Base-by-base conservation (phyloP, 192 early-diverging fungal species). In the Coemansia sp. region DNA sequence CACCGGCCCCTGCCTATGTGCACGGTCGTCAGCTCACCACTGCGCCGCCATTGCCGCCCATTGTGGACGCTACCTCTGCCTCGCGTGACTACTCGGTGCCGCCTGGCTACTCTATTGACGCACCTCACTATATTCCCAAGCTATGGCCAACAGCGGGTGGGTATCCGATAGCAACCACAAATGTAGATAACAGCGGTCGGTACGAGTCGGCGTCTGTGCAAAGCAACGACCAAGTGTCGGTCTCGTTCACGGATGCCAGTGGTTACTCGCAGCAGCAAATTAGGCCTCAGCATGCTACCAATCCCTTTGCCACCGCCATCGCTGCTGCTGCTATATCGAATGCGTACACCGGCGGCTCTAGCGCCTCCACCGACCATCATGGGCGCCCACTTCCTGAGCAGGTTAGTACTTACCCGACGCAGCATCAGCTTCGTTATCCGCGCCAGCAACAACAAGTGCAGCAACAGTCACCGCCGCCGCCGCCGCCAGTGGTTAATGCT, bases 201-300 rank as follows among this genome's bases (percentile, higher is more conserved):
- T 60, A 68, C 33, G 80, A 82, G 65, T 72, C 69, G 8, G 65
- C 69, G 4, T 77, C 75, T 41, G 75, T 66, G 2, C 68, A 69
- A 64, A 82, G 75, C 66, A 82, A 77, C 63, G 75, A 77, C 55
- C 80, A 82, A 62, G 68, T 74, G 60, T 82, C 80, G 20, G 72
- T 65, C 40, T 73, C 80, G 20, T 44, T 71, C 43, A 82, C 80
- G 6, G 80, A 82, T 16, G 72, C 65, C 52, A 82, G 80, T 62
- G 69, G 72, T 6, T 74, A 71, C 50, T 82, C 80, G 38, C 80
- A 81, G 63, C 57, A 71, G 49, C 66, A 76, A n/a, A 70, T 64
- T 41, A 36, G 71, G 13, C 69, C 62, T 12, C 62, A 64, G 31
- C 62, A 69, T 43, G 43, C 61, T 34, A 73, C 60, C 36, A 49